phyloP scores from a whole-genome alignment of 495 filamentous ascomycete genomes.

The Hypomontagnella monticulosa region DNA sequence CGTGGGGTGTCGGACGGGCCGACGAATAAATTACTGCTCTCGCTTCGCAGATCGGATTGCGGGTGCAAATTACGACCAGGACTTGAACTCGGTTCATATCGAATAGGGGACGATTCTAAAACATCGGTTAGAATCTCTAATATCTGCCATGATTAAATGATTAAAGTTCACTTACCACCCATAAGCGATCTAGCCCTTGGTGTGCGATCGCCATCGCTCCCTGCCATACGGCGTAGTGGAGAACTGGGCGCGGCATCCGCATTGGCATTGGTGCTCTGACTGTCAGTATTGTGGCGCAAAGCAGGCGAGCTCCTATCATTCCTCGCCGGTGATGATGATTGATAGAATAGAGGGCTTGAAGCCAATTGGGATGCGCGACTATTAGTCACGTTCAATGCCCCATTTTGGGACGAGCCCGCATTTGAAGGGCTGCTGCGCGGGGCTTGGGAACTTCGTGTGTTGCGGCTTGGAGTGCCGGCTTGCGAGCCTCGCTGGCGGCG shows the following conservation, averaged over 20 bases:
- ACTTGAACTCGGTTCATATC: slow-evolving; percentile 87
- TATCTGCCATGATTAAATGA: neutral
- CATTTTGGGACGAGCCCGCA: slow-evolving; percentile 56
- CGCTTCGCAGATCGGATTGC: slow-evolving; percentile 74
- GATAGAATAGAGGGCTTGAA: slow-evolving; percentile 86
- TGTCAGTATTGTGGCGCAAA: slow-evolving; percentile 63
- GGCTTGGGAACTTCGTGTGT: slow-evolving; percentile 60
- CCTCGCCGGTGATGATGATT: slow-evolving; percentile 78
- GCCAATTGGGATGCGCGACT: slow-evolving; percentile 59
- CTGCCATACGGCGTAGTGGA: slow-evolving; percentile 65
- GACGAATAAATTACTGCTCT: slow-evolving; percentile 88
- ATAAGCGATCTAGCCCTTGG: slow-evolving; percentile 71
- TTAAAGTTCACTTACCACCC: slow-evolving; percentile 64
- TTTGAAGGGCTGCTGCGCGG: slow-evolving; percentile 61
- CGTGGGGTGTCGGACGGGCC: slow-evolving; percentile 65
- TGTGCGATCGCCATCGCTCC: slow-evolving; percentile 67
- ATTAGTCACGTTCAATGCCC: slow-evolving; percentile 52
- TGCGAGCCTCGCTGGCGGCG: slow-evolving; percentile 65
- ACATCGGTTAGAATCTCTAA: slow-evolving; percentile 26
- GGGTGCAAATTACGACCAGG: slow-evolving; percentile 69
- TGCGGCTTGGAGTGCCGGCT: slow-evolving; percentile 65
- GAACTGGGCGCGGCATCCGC: slow-evolving; percentile 70
- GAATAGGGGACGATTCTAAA: slow-evolving; percentile 88
- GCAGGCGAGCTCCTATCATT: slow-evolving; percentile 56
- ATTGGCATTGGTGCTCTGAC: slow-evolving; percentile 64